Conservation (phyloP, 306 rosid species). For the Oemleria cerasiformis region DNA sequence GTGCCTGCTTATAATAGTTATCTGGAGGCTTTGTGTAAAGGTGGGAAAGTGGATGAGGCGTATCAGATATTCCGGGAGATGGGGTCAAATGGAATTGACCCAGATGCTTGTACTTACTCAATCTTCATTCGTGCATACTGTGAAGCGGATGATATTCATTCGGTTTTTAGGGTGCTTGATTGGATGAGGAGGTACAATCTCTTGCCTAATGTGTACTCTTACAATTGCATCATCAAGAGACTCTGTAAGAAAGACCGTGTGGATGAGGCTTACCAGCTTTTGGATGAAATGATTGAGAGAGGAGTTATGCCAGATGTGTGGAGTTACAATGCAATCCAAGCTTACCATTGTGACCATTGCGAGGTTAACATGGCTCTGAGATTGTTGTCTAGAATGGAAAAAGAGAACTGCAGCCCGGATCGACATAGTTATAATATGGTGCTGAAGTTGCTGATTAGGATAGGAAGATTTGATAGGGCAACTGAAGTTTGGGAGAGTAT, state of each 20-base stretch:
- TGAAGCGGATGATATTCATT: conserved; percentile 58
- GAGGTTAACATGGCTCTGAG: conserved; percentile 72
- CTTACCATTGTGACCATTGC: conserved; percentile 77
- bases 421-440: conserved; percentile 75
- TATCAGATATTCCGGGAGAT: conserved; percentile 45
- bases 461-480: conserved; percentile 77
- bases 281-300: conserved; percentile 74
- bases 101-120: conserved; percentile 70
- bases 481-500: conserved; percentile 75
- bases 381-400: conserved; percentile 67
- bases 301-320: conserved; percentile 68
- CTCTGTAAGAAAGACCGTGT: conserved; percentile 69
- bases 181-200: conserved; percentile 57
- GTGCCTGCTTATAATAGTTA: conserved; percentile 67
- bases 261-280: conserved; percentile 82
- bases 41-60: conserved; percentile 63
- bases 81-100: conserved; percentile 46
- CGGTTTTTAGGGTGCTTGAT: conserved; percentile 65
- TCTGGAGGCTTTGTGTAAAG: conserved; percentile 71
- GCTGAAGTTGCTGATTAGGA: conserved; percentile 65
- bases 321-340: conserved; percentile 81
- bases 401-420: conserved; percentile 53
- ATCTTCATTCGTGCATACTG: conserved; percentile 69
- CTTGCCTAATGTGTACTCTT: conserved; percentile 65
- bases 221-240: conserved; percentile 69